Evolutionary conservation across 2,329 filamentous ascomycete species (phyloP).

Genomic region (Sordariomycetes sp.): DNA sequence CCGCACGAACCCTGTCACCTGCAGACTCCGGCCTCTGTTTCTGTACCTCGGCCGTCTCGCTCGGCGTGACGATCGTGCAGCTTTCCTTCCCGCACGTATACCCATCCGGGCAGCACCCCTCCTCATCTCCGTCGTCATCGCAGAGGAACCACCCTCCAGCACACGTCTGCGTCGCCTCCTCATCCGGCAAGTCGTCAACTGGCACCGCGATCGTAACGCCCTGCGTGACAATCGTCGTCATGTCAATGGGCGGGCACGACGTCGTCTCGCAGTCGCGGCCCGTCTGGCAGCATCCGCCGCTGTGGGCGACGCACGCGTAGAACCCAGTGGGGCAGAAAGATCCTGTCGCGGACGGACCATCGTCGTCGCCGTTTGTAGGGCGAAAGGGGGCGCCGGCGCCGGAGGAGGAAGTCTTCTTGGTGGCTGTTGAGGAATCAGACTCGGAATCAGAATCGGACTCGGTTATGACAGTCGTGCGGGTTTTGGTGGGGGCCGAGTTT

Average conservation of each 20-base stretch:
- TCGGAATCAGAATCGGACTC: slow-evolving; percentile 24
- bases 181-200: slow-evolving; percentile 27
- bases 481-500: slow-evolving; percentile 9
- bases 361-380: slow-evolving; percentile 24
- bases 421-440: slow-evolving; percentile 16
- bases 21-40: slow-evolving; percentile 29
- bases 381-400: slow-evolving; percentile 31
- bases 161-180: slow-evolving; percentile 38
- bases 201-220: slow-evolving; percentile 62
- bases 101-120: slow-evolving; percentile 75
- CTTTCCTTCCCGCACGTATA: slow-evolving; percentile 61
- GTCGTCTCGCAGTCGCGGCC: slow-evolving; percentile 74
- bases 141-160: slow-evolving; percentile 71
- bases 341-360: slow-evolving; percentile 17
- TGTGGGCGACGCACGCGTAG: slow-evolving; percentile 77
- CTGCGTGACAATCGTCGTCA: slow-evolving; percentile 52
- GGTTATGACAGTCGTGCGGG: slow-evolving; percentile 18
- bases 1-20: neutral
- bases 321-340: slow-evolving; percentile 69
- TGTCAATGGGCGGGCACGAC: slow-evolving; percentile 52
- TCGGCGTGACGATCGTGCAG: slow-evolving; percentile 45
- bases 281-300: slow-evolving; percentile 76
- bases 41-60: slow-evolving; percentile 41
- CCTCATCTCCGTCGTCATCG: slow-evolving; percentile 40
- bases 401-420: slow-evolving; percentile 11